Evolutionary conservation across 129 eudicot species (phyloP).

Genomic region (Arctium minus): DNA sequence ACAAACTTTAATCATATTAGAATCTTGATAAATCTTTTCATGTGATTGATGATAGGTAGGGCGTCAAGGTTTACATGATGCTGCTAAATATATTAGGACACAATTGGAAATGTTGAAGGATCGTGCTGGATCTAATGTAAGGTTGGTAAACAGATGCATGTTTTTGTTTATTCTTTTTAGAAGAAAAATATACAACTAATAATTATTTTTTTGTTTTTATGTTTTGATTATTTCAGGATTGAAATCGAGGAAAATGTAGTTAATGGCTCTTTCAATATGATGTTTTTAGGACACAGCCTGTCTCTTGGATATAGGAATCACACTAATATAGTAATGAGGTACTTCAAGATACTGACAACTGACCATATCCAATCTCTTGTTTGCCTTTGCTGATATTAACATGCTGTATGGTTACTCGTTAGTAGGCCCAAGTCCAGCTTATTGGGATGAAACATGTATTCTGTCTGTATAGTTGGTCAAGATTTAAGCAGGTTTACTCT

Average conservation of each 20-base stretch:
- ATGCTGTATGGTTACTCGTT: background rate
- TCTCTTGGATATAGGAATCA: slow-evolving; percentile 89
- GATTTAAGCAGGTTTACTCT: background rate
- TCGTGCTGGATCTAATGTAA: slow-evolving; percentile 69
- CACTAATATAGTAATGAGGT: slow-evolving; percentile 93
- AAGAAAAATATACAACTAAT: slow-evolving; percentile 8
- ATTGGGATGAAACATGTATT: background rate
- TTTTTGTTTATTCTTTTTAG: slow-evolving; percentile 4
- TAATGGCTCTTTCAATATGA: slow-evolving; percentile 96
- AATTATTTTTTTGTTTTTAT: background rate
- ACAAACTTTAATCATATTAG: background rate
- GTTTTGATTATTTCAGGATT: slow-evolving; percentile 60
- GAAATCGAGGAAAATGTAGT: slow-evolving; percentile 79
- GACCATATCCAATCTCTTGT: background rate
- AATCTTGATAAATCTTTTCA: slow-evolving; percentile 9
- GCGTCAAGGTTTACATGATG: slow-evolving; percentile 72
- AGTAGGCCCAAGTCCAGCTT: background rate
- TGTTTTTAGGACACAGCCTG: slow-evolving; percentile 85
- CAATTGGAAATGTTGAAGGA: slow-evolving; percentile 63
- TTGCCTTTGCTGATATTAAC: background rate
- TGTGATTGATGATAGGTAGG: slow-evolving; percentile 62
- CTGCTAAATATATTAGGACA: slow-evolving; percentile 71
- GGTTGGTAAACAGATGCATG: slow-evolving; percentile 40
- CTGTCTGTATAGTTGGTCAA: background rate
- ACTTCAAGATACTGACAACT: background rate